A percentile compares a stretch with the other conserved stretches of the same genome.
These are phyloP conservation scores for Edaphochlamys debaryana DNA, from an alignment of 139 green algal genomes.

Conservation along the genomic window DNA sequence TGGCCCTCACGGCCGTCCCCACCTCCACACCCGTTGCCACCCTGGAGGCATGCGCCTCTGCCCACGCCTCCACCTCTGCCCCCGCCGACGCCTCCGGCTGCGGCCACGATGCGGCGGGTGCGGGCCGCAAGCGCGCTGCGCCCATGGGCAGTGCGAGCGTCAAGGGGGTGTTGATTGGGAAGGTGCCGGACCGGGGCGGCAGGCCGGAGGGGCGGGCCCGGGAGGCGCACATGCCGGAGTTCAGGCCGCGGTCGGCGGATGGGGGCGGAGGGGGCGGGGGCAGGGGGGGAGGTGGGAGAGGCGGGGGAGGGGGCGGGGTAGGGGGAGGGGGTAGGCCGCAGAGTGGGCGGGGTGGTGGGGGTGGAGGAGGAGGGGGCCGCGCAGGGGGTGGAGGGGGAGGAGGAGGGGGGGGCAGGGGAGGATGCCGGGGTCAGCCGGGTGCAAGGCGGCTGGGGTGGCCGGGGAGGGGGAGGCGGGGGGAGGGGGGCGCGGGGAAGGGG, in stretches of 20 bases:
- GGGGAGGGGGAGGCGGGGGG: not conserved
- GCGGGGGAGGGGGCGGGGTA: not conserved
- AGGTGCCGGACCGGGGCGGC: constrained; percentile 41
- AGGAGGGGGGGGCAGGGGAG: not conserved
- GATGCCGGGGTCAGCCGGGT: not conserved
- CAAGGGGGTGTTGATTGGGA: constrained; percentile 25
- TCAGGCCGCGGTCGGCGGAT: not conserved
- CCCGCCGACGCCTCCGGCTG: not conserved
- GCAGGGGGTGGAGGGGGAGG: not conserved
- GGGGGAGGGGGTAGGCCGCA: not conserved
- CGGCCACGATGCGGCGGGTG: not conserved
- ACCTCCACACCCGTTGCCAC: constrained; percentile 19
- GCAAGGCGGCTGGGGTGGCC: constrained; percentile 18
- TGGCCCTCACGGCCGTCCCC: constrained; percentile 6
- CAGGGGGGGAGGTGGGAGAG: not conserved
- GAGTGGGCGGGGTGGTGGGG: not conserved
- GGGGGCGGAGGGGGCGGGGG: not conserved
- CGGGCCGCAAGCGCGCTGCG: constrained; percentile 21
- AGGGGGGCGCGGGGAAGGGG: not conserved
- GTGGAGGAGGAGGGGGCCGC: not conserved
- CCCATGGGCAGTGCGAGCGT: not conserved
- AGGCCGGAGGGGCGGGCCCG: constrained; percentile 20
- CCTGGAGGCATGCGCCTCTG: constrained; percentile 9
- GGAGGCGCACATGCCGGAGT: constrained; percentile 42
- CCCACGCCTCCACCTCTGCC: too few species aligned